Evolutionary conservation across 2,329 filamentous ascomycete species (phyloP).

Genomic region (Nakataea oryzae): DNA sequence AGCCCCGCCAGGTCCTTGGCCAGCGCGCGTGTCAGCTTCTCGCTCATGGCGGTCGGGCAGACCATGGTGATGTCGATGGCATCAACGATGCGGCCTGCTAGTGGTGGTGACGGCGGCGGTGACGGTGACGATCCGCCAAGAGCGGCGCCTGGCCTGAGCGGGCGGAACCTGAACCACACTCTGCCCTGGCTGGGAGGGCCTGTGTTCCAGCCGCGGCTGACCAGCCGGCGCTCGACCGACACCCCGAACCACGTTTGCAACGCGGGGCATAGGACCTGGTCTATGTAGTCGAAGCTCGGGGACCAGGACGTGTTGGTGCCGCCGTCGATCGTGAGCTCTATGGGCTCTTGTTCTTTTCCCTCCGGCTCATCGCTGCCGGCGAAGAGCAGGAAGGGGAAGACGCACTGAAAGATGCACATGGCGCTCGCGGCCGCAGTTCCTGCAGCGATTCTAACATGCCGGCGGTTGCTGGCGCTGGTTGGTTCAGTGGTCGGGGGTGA

Average conservation of each 20-base stretch:
- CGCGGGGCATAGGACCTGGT: slow-evolving; percentile 47
- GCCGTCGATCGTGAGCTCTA: slow-evolving; percentile 41
- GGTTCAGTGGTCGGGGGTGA: too few species aligned
- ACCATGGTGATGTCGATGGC: slow-evolving; percentile 41
- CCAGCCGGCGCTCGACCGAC: slow-evolving; percentile 30
- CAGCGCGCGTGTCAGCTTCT: slow-evolving; percentile 28
- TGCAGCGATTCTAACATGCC: slow-evolving; percentile 37
- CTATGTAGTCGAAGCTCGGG: slow-evolving; percentile 50
- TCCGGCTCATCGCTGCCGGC: slow-evolving; percentile 20
- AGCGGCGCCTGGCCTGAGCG: slow-evolving; percentile 17
- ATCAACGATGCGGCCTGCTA: slow-evolving; percentile 19
- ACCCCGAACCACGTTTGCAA: slow-evolving; percentile 40
- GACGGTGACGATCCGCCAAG: not conserved
- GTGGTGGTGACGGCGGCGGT: too few species aligned
- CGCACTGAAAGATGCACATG: slow-evolving; percentile 47
- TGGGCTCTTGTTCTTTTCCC: slow-evolving; percentile 18
- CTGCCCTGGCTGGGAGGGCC: slow-evolving; percentile 30
- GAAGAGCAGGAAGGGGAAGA: slow-evolving; percentile 49
- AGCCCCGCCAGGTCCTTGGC: slow-evolving; percentile 24
- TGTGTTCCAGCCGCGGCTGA: slow-evolving; percentile 38
- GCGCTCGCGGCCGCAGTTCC: slow-evolving; percentile 41
- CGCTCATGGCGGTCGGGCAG: slow-evolving; percentile 31
- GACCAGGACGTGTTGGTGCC: slow-evolving; percentile 51
- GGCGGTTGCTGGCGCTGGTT: slow-evolving; percentile 5
- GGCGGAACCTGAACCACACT: slow-evolving; percentile 33